Evolutionary conservation across 331 rosid genomes (phyloP), one percentile per base, ranked within the genome.

Genomic region (Arachis monticola): DNA sequence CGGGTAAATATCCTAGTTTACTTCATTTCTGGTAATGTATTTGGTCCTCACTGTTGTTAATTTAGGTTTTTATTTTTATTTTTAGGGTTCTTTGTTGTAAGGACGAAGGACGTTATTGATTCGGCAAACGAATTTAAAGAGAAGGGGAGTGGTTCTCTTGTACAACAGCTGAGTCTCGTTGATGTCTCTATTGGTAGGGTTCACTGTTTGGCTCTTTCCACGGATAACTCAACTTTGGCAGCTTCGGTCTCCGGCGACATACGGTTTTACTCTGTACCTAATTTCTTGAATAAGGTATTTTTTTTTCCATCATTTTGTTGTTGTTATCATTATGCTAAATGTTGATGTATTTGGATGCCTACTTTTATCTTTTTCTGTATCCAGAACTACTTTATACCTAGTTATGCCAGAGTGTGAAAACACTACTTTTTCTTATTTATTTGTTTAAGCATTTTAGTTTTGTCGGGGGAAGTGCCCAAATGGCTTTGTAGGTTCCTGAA

Each of bases 41-140:
- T 32, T 69, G 9, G 10, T 22, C 11, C 47, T 1, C 47, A 55
- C 13, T 5, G 12, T 56, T 8, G 42, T 75, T 55, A 3, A 8
- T 58, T 6, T 45, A 67, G 40, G 40, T 3, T 35, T 35, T 35
- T 14, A 9, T 60, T 10, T 10, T 42, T 3, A 44, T 22, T 48
- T 67, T 81, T 72, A 92, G 98, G 97, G 62, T 89, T 93, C 79
- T 87, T 77, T 38, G 91, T 86, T 70, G 96, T 73, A 53, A 90
- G 79, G 84, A 92, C 92, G 8, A 73, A 74, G 50, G 96, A 92
- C 48, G 86, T 90, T 30, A 81, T 88, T 72, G 96, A 80, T 83
- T 88, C 91, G 0, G 96, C 95, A 0, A 65, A 77, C 35, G 80
- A 81, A 67, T 82, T 75, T 31, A 82, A 89, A 82, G 89, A 81